Evolutionary conservation across 768 basidiomycete genomes (phyloP).

Genomic region (Peribolospora baueri): DNA sequence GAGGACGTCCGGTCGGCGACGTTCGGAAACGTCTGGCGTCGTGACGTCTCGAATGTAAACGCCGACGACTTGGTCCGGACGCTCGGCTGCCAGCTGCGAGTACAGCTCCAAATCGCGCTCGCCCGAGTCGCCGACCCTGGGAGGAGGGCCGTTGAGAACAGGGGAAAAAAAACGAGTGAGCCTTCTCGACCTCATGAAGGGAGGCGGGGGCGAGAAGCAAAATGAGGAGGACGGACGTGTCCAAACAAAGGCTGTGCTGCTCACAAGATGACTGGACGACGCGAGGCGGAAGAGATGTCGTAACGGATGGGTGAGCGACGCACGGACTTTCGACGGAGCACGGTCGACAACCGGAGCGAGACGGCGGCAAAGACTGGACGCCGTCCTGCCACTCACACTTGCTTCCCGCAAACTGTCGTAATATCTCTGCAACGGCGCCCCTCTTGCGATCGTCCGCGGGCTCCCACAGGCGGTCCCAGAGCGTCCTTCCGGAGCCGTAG

Average conservation of each 20-base stretch:
- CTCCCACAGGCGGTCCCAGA: conserved; percentile 62
- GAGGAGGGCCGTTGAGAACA: too few relatives aligned
- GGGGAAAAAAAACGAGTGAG: too few relatives aligned
- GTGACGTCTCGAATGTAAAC: conserved; percentile 64
- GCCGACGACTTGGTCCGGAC: conserved; percentile 38
- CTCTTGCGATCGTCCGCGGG: conserved; percentile 58
- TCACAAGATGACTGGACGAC: background rate
- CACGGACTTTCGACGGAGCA: conserved; percentile 1
- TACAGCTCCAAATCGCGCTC: conserved; percentile 92
- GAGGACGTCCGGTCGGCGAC: too few relatives aligned
- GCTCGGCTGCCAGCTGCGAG: conserved; percentile 42
- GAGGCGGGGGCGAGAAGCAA: background rate
- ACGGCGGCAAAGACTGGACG: too few relatives aligned
- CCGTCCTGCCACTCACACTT: background rate
- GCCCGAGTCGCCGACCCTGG: conserved; percentile 46
- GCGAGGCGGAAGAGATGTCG: conserved; percentile 36
- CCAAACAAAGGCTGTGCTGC: background rate
- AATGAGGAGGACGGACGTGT: conserved; percentile 1
- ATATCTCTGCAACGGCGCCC: conserved; percentile 37
- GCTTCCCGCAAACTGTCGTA: conserved; percentile 3
- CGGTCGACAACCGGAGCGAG: background rate
- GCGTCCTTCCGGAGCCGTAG: conserved; percentile 48
- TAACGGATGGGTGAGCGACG: conserved; percentile 27
- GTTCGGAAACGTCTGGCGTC: conserved; percentile 7
- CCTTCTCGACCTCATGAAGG: too few relatives aligned